Base-by-base conservation (phyloP, 768 basidiomycete genomes). In the Xerocomellus chrysenteron region DNA sequence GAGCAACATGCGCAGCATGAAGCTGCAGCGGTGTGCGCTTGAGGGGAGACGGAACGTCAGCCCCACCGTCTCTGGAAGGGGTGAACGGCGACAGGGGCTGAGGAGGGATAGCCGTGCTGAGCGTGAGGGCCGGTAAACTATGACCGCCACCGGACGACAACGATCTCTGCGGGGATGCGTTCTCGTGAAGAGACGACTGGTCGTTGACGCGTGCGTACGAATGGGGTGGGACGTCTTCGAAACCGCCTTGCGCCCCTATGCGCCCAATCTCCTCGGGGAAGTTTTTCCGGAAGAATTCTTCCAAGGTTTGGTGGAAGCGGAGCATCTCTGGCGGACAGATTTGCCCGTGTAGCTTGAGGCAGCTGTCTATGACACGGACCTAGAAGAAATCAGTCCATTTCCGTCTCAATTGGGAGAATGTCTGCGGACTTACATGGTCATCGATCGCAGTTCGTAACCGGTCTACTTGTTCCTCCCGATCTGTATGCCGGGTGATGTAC, bases 231-330 rank as follows among this genome's bases (percentile, higher is more conserved):
- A 72, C 65, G 42, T 78, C 77, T 47, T 86, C 84, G 17, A 84
- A 77, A 30, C 76, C 75, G 43, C 88, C 69, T 42, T 75, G 88
- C 7, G 86, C 78, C 1, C 79, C 81, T 45, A 94, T 75, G 5
- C 88, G 83, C 48, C 82, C 80, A 44, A 94, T 88, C 67, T 94
- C 92, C 37, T 93, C 92, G 4, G 82, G 72, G 74, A 92, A 94
- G 65, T 92, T 92, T 71, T 88, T 90, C 53, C 78, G 82, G 78
- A 92, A 94, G 72, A 94, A 88, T 58, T 82, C 86, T 68, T 91
- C 87, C 44, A 98, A 78, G 0, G 92, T 93, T 56, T 88, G 86
- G 68, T 98, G 95, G 81, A 98, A 98, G 5, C 86, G 82, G n/a
- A 88, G 75, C 81, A 97, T 96, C 69, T 94, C 93, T 13, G 84